Percentiles rank a stretch among this genome's conserved stretches.
These are phyloP conservation scores for Nicotiana paniculata DNA, from an alignment of 257 asterid genomes.

Conservation along the genomic window DNA sequence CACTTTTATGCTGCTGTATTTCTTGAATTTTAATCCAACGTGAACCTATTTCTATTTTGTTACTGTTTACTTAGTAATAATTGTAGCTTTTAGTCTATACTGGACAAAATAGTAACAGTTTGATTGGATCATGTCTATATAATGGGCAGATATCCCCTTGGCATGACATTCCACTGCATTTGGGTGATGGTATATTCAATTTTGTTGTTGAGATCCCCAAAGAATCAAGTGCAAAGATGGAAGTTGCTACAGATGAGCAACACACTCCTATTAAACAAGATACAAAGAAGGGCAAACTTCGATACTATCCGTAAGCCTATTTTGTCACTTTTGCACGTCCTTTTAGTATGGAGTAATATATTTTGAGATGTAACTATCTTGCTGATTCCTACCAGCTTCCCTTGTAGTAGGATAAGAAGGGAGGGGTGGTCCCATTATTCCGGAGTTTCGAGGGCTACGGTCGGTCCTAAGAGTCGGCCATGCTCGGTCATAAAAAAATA, in stretches of 20 bases:
- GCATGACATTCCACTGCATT: constrained; percentile 88
- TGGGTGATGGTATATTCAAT: constrained; percentile 82
- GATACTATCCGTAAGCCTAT: constrained; percentile 81
- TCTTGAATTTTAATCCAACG: neutral
- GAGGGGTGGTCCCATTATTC: neutral
- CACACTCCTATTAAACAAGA: constrained; percentile 96
- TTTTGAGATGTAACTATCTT: neutral
- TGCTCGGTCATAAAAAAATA: too few species aligned
- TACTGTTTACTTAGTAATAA: neutral
- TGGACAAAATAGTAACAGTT: neutral
- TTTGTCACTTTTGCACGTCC: neutral
- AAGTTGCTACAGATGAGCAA: constrained; percentile 93
- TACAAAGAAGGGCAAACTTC: constrained; percentile 90
- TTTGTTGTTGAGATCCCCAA: constrained; percentile 92
- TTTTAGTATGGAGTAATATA: neutral
- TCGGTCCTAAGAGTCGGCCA: too few species aligned
- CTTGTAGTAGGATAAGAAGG: neutral
- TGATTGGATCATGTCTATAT: neutral
- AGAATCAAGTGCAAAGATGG: constrained; percentile 99
- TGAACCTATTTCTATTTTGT: neutral
- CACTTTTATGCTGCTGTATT: neutral
- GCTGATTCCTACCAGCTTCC: neutral
- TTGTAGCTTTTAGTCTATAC: neutral
- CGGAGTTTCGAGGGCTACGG: too few species aligned
- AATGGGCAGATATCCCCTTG: constrained; percentile 82